Evolutionary conservation across 805 yeast species (phyloP), one percentile per base, ranked within the genome.

Genomic region (Candida ortonii): DNA sequence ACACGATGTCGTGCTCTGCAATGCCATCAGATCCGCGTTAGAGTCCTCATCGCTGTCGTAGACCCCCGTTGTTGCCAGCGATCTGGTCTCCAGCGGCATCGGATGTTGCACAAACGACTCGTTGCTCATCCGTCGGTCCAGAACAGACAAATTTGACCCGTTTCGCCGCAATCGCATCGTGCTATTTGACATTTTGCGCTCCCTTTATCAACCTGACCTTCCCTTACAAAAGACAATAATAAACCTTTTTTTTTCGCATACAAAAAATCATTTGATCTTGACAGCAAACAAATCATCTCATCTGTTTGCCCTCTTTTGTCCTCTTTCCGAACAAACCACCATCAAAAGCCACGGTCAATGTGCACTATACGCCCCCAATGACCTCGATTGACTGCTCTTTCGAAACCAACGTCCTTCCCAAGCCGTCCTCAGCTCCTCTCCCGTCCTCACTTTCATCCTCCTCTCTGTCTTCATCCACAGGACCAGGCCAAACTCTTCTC

Each of bases 31-130:
- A 20, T 47, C 52, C 7, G 45, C 42, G 2, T 42, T 43, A n/a
- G 47, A 43, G 16, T 41, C 52, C 33, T 37, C 36, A n/a, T 44
- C 52, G 31, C 43, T 33, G 24, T 36, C 36, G 34, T 35, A 39
- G 8, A 7, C n/a, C 5, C 24, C 24, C 16, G 21, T 15, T 22
- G 36, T 27, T 6, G 18, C 22, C 17, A 15, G 22, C 25, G 21
- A 28, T 17, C 14, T n/a, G 3, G 14, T 14, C 3, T 25, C 22
- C 5, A 12, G 22, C 5, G 15, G 27, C 14, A 23, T 18, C 30
- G 32, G 19, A 5, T 26, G 18, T 6, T 39, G 20, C 5, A 41
- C 22, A 15, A 28, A 32, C 8, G 51, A 41, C 17, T 34, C 37
- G 16, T 27, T 27, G 19, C 44, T 43, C 3, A 36, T 8, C 17